Evolutionary conservation across 768 basidiomycete genomes (phyloP), one percentile per base, ranked within the genome.

Genomic region (Cyathus striatus): DNA sequence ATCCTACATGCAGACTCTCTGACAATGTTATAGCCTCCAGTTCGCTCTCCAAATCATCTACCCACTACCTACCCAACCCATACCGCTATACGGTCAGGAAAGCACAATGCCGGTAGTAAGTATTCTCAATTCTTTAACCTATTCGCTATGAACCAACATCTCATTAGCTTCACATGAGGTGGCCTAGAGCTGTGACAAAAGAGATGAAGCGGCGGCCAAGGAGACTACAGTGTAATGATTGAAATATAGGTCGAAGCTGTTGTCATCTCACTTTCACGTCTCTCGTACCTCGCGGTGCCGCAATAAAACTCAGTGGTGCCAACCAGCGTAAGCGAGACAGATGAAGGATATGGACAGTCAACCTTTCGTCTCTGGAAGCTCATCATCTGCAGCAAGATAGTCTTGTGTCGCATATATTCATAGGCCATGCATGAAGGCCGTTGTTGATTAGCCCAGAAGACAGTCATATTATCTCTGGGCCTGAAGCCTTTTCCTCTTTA

Each of bases 401-500:
- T 26, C 74, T 89, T 2, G 82, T 90, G 22, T 90, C 88, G 6
- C 80, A 88, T 51, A 86, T 90, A 24, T 90, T 92, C 62, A 79
- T 78, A 69, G 76, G 85, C 43, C 86, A 99, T 60, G 73, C 81
- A 23, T 86, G 90, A 4, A 81, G 96, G 36, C 96, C 96, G 13
- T 68, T 98, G 14, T 99, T 95, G 94, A 97, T 99, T 49, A 90
- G 86, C 52, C 91, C 92, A 5, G 86, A 90, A 50, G 86, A 91
- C 57, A 85, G 85, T 0, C 83, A 87, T 51, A 97, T 98, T 54
- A 98, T 98, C 47, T n/a, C n/a, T n/a, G n/a, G n/a, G n/a, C 81
- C 98, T 24, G 96, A 99, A 64, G 92, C 91, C 0, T 99, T 99
- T 62, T 93, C 91, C 18, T 92, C 96, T 98, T 48, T 94, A 95